Conservation (phyloP, 2,329 filamentous ascomycete genomes). For the Claviceps africana region DNA sequence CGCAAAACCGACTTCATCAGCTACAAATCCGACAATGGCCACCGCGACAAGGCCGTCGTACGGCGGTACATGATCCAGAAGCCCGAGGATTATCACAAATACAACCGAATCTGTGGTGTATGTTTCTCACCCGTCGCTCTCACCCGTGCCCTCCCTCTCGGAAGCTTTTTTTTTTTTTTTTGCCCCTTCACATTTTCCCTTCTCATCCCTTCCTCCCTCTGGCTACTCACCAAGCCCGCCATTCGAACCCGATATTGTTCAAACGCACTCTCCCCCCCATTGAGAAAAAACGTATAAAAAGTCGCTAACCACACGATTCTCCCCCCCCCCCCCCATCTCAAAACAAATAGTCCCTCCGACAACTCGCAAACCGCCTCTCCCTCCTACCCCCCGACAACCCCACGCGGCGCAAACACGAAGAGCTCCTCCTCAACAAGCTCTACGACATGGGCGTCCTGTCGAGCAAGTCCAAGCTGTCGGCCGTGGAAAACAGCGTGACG, state of each 20-base stretch:
- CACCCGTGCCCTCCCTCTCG: too few relatives aligned
- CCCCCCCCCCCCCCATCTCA: too few relatives aligned
- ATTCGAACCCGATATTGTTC: too few relatives aligned
- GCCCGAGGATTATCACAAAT: slow-evolving; percentile 65
- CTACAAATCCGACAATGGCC: slow-evolving; percentile 76
- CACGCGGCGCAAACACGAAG: slow-evolving; percentile 70
- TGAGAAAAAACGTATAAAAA: not conserved
- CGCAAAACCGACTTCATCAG: slow-evolving; percentile 88
- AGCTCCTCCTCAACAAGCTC: slow-evolving; percentile 78
- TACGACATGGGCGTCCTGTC: slow-evolving; percentile 82
- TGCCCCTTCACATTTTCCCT: not conserved
- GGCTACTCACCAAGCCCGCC: too few relatives aligned
- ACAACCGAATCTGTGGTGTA: slow-evolving; percentile 54
- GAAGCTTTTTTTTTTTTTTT: not conserved
- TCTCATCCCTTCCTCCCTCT: too few relatives aligned
- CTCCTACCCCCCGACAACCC: slow-evolving; percentile 68
- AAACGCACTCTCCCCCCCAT: too few relatives aligned
- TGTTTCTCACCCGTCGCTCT: too few relatives aligned
- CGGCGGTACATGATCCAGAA: slow-evolving; percentile 87
- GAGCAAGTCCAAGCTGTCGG: slow-evolving; percentile 60
- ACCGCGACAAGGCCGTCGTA: slow-evolving; percentile 68
- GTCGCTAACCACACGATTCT: not conserved
- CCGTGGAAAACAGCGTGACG: slow-evolving; percentile 77
- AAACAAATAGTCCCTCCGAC: slow-evolving; percentile 53
- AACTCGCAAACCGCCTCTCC: slow-evolving; percentile 78